Evolutionary conservation across 495 filamentous ascomycete species (phyloP), one percentile per base, ranked within the genome.

Genomic region (Xanthoparmelia taractica): DNA sequence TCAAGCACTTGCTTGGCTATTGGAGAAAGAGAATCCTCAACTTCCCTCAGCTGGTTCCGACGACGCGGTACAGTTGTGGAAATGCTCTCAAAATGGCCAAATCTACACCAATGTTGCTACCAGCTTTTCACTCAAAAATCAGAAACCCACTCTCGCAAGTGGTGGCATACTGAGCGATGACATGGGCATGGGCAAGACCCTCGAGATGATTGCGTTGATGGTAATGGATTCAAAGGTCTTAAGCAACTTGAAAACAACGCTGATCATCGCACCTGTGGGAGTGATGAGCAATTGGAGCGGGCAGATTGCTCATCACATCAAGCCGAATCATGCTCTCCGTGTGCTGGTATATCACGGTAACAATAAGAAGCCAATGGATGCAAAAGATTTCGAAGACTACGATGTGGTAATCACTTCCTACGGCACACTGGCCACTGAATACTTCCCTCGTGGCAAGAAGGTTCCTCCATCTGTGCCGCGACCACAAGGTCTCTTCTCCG

Each of bases 221-320:
- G 73, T 91, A 65, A 81, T 86, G 10, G 84, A 88, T 65, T 69
- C 78, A 0, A 71, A 76, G 15, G 64, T 64, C 0, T 64, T 45
- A 11, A 61, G 66, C 5, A 71, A 75, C 10, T 73, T 68, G 18
- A 73, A 71, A n/a, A 64, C 70, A 8, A 94, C 91, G 7, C 77
- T 97, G 36, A 94, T 97, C 63, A 78, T 96, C 38, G 84, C 90
- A 3, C 92, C 92, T 0, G 82, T 95, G 0, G 85, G 86, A 57
- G 90, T 96, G 12, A 94, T 97, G 88, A 92, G 87, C 68, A 96
- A 97, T 67, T 97, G 92, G 92, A 84, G 81, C 61, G 84, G 85
- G 38, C 91, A 96, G 72, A 91, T 94, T 34, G 73, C 84, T 58
- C 82, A 84, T 38, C 92, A 97, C 68, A 80, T 92, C 17, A 76